Base-by-base conservation (phyloP, 169 alveolate species). In the Ichthyophthirius multifiliis region DNA sequence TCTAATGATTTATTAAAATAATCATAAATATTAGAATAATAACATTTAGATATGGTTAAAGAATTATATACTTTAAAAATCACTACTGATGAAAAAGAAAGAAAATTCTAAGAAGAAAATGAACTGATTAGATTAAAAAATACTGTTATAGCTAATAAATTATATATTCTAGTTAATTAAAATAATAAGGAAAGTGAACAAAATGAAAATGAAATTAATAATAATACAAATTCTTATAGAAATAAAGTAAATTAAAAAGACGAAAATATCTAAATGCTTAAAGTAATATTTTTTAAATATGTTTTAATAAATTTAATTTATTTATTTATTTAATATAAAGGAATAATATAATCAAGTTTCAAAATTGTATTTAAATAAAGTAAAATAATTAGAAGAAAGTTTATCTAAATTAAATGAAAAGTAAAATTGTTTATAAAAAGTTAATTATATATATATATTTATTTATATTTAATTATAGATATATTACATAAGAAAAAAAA, bases 91-190 rank as follows among this genome's bases (percentile, higher is more conserved):
- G 48, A 67, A 15, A 37, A 23, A n/a, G 77, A 67, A 12, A 67
- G 46, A 67, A 67, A 67, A 18, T 35, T 67, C 12, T 23, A 67
- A 34, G 77, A 67, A 67, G 77, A 67, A 67, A 67, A 67, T 39
- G 77, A 67, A 20, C 20, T 67, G 7, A 4, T 35, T 37, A 67
- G 77, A 20, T 20, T 67, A 12, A 67, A 41, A 44, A 67, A 67
- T 5, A 67, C 77, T 1, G 77, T 62, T 39, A 6, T 67, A 20
- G 77, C 77, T 5, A 67, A 67, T 39, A 67, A 67, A 67, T n/a
- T 67, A 20, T 13, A 37, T n/a, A 67, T 67, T 3, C 13, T 20
- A 15, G 35, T 18, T 18, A 67, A 41, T 16, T 4, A 67, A 20
- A 30, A 30, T 5, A 30, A 34, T 18, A 16, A 34, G 12, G 77